A percentile compares a stretch with the other conserved stretches of the same genome.
Conservation (phyloP, 768 basidiomycete genomes). For the Leucocoprinus birnbaumii region DNA sequence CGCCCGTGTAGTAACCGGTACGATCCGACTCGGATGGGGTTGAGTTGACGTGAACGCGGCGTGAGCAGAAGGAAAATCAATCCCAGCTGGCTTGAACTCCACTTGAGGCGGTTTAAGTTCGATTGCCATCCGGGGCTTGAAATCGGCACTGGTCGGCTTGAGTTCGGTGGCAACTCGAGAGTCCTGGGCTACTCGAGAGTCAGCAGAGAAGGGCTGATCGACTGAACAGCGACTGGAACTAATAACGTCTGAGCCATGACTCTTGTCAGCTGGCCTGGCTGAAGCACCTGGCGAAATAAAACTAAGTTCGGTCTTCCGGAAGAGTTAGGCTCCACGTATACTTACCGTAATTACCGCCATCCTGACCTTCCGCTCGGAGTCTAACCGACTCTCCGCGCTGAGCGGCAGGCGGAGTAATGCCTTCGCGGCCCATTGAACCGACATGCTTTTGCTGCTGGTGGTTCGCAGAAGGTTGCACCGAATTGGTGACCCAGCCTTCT, state of each 20-base stretch:
- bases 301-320: not conserved
- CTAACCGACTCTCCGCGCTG: conserved; percentile 1
- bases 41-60: not conserved
- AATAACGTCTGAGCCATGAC: not conserved
- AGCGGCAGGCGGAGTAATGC: not conserved
- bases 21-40: not conserved
- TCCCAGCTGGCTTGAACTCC: conserved; percentile 5
- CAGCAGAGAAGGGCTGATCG: not conserved
- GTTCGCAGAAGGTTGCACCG: not conserved
- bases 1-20: not conserved
- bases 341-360: conserved; percentile 2
- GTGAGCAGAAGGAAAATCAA: not conserved
- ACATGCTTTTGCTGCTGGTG: not conserved
- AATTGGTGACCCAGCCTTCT: conserved; percentile 6
- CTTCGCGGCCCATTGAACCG: not conserved
- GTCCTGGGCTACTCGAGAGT: not conserved
- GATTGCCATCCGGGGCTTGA: conserved; percentile 8
- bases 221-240: not conserved
- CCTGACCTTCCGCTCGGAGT: not conserved
- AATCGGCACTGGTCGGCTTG: conserved; percentile 11
- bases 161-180: not conserved
- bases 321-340: not conserved
- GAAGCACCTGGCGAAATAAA: not conserved
- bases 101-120: conserved; percentile 4
- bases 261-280: not conserved